Evolutionary conservation across 1,139 yeast genomes (phyloP), one percentile per base, ranked within the genome.

Genomic region (Geotrichum carabidarum): DNA sequence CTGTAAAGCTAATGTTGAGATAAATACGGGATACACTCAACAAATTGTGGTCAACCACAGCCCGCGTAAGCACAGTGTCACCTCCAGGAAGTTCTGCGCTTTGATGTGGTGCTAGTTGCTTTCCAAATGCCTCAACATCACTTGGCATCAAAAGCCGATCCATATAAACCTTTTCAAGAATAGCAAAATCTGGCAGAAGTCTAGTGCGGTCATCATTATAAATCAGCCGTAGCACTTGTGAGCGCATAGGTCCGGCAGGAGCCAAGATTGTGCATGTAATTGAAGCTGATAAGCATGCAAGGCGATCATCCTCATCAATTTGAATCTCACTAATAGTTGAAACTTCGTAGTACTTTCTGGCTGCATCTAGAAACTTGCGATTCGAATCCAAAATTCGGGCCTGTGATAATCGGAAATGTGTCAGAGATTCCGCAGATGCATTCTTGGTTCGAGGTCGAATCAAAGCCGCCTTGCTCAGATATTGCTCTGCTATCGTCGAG

Each of bases 231-330:
- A 70, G 60, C 22, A 68, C 59, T n/a, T 68, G 65, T 7, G 67
- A 59, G n/a, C 73, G 58, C 18, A 62, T 56, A 0, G 72, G 74
- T 0, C 74, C 73, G 0, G 74, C 73, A 1, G 73, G 72, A 8
- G 71, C 65, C 50, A 70, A 60, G 6, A 70, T 60, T 1, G 65
- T 65, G 49, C 72, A 68, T 1, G 65, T 60, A 6, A 68, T 63
- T 1, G 73, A 72, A 12, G 66, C 67, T n/a, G 59, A 58, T n/a
- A 70, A 60, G 55, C 71, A 68, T 4, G 57, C 59, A 32, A 62
- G 38, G 2, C 69, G 58, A 48, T 69, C 72, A 0, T 61, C 65
- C 5, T 62, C 68, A n/a, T 62, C 71, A 36, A 54, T 50, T 38
- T 44, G 53, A 15, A 63, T 63, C 8, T 58, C 57, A 4, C 61